A percentile compares a stretch with the other conserved stretches of the same genome.
These are phyloP conservation scores for Westerdykella aurantiaca DNA, from an alignment of 2,329 filamentous ascomycete species.

Conservation along the genomic window DNA sequence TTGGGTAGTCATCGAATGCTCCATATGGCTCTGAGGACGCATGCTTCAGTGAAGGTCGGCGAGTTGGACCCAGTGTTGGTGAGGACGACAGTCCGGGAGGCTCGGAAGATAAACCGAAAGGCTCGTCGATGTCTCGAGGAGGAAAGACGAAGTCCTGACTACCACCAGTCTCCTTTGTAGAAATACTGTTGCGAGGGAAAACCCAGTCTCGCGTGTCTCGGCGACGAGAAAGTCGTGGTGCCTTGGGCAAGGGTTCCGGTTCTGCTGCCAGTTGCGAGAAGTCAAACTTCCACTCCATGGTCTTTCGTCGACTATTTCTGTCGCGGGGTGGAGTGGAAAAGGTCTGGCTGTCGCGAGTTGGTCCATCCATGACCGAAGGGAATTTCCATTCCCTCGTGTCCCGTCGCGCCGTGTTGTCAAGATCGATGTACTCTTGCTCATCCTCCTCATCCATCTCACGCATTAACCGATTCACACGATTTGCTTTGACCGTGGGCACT, in stretches of 20 bases:
- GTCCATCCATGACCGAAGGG: constrained; percentile 29
- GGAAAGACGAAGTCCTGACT: neutral
- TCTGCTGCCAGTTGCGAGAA: neutral
- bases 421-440: constrained; percentile 20
- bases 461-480: constrained; percentile 46
- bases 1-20: constrained; percentile 36
- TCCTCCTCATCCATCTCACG: constrained; percentile 40
- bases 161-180: neutral
- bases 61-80: constrained; percentile 27
- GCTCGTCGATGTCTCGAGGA: neutral
- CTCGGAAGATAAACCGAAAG: constrained; percentile 7
- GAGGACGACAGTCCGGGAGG: constrained; percentile 20
- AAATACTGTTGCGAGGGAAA: constrained; percentile 16
- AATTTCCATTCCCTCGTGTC: constrained; percentile 49
- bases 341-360: constrained; percentile 5
- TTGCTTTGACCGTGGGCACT: constrained; percentile 53
- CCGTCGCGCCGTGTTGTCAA: constrained; percentile 23
- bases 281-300: constrained; percentile 5
- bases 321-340: constrained; percentile 21
- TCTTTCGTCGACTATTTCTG: constrained; percentile 15
- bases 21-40: constrained; percentile 38
- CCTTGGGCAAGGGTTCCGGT: neutral
- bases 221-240: constrained; percentile 21
- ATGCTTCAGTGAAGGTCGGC: constrained; percentile 36
- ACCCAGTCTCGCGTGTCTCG: constrained; percentile 31